Conservation (phyloP, 23 red algal genomes). For the Chondrus crispus region DNA sequence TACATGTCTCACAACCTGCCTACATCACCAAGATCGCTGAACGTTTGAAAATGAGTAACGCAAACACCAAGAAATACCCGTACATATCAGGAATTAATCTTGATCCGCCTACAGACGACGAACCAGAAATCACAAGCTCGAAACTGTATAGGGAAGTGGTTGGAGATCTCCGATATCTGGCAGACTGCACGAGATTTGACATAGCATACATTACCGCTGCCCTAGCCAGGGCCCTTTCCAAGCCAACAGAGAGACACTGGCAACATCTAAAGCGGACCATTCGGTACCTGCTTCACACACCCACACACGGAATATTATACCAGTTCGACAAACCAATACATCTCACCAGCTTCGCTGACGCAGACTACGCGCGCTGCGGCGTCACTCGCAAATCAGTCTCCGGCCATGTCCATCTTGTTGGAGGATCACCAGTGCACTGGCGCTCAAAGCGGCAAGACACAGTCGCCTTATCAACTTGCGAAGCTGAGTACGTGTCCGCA, state of each 20-base stretch:
- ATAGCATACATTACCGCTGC: neutral
- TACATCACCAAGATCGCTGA: neutral
- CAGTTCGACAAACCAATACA: neutral
- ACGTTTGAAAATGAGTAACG: neutral
- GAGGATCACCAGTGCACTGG: neutral
- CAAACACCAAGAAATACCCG: too few relatives aligned
- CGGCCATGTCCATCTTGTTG: neutral
- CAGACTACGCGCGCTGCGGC: neutral
- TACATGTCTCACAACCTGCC: neutral
- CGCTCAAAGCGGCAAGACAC: neutral
- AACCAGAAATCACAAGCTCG: neutral
- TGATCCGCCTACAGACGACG: neutral
- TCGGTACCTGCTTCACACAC: neutral
- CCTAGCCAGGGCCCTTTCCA: neutral
- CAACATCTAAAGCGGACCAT: neutral
- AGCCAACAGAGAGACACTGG: neutral
- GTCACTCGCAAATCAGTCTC: neutral
- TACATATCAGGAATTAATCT: neutral
- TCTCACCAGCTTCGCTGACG: slow-evolving; percentile 1
- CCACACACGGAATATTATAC: neutral
- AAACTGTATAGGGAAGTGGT: slow-evolving; percentile 4
- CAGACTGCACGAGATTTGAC: slow-evolving; percentile 19
- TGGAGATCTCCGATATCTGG: slow-evolving; percentile 1
- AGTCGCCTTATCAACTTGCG: neutral
- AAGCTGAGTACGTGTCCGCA: neutral